Conservation (phyloP, 2,329 filamentous ascomycete genomes). For the Parastagonospora nodorum region DNA sequence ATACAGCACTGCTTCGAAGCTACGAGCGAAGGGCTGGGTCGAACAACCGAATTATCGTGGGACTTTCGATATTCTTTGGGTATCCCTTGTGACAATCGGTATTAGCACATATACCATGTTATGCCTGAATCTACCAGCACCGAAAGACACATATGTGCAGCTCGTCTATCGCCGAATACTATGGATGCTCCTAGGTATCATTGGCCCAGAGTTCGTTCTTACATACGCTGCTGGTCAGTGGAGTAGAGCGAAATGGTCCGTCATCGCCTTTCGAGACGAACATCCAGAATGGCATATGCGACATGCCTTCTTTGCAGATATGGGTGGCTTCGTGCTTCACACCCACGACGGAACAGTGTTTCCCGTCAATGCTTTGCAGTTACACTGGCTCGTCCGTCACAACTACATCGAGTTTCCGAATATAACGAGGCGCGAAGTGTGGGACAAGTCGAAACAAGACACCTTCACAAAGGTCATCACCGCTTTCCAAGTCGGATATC, state of each 20-base stretch:
- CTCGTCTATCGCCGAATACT: slow-evolving; percentile 4
- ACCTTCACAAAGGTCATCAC: slow-evolving; percentile 19
- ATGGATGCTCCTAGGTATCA: slow-evolving; percentile 9
- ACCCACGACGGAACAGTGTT: slow-evolving; percentile 4
- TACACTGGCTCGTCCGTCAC: slow-evolving; percentile 8
- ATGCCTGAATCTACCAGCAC: slow-evolving; percentile 14
- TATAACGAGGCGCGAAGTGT: slow-evolving; percentile 6
- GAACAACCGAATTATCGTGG: slow-evolving; percentile 15
- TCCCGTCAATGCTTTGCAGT: slow-evolving; percentile 10
- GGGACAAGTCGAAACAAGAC: slow-evolving; percentile 23
- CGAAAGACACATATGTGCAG: slow-evolving; percentile 5
- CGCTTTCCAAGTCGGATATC: slow-evolving; percentile 21
- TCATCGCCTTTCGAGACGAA: slow-evolving; percentile 10
- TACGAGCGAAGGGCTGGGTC: slow-evolving; percentile 13
- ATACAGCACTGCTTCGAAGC: not conserved
- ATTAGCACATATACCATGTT: slow-evolving; percentile 20
- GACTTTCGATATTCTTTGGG: slow-evolving; percentile 24
- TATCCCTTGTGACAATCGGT: slow-evolving; percentile 14
- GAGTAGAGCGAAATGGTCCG: slow-evolving; percentile 13
- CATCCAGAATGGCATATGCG: slow-evolving; percentile 14
- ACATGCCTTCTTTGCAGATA: slow-evolving; percentile 17
- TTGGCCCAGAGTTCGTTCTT: slow-evolving; percentile 13
- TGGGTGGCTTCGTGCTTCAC: slow-evolving; percentile 19
- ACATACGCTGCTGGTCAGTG: slow-evolving; percentile 16
- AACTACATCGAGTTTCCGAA: slow-evolving; percentile 7